Conservation (phyloP, 2,329 filamentous ascomycete genomes). For the Nannizzia gypsea region DNA sequence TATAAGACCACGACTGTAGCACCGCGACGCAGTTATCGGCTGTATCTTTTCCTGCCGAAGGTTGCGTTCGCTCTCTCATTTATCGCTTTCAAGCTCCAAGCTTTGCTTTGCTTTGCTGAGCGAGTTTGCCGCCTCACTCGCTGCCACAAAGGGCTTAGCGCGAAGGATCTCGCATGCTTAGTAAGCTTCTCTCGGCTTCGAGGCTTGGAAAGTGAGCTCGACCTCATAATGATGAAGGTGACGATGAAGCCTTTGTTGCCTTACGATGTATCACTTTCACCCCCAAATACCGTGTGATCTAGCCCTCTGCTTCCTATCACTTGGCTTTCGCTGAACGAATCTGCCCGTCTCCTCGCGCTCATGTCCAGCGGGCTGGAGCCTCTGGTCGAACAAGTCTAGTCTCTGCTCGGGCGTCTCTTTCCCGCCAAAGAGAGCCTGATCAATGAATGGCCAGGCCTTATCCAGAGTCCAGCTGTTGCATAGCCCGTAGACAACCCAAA, state of each 20-base stretch:
- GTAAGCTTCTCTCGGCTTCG: background rate
- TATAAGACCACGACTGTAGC: background rate
- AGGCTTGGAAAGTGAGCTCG: background rate
- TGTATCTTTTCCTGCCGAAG: background rate
- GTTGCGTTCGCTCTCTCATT: background rate
- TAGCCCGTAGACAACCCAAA: conserved; percentile 16
- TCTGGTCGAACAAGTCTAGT: background rate
- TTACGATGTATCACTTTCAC: too few relatives aligned
- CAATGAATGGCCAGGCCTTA: conserved; percentile 9
- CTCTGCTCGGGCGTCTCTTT: conserved; percentile 4
- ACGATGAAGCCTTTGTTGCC: too few relatives aligned
- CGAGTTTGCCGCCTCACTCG: background rate
- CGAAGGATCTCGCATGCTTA: background rate
- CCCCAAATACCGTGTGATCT: too few relatives aligned
- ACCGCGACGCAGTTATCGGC: background rate
- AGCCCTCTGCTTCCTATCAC: background rate
- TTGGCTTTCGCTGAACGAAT: conserved; percentile 6
- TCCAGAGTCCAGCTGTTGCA: conserved; percentile 18
- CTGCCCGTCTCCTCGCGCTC: conserved; percentile 5
- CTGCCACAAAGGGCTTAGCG: background rate
- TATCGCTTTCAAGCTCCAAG: background rate
- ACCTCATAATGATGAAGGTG: too few relatives aligned
- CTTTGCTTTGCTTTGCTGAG: background rate
- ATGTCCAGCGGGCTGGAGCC: background rate
- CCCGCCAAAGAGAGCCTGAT: background rate